phyloP scores from a whole-genome alignment of 805 yeast genomes.

The Nakazawaea populi region DNA sequence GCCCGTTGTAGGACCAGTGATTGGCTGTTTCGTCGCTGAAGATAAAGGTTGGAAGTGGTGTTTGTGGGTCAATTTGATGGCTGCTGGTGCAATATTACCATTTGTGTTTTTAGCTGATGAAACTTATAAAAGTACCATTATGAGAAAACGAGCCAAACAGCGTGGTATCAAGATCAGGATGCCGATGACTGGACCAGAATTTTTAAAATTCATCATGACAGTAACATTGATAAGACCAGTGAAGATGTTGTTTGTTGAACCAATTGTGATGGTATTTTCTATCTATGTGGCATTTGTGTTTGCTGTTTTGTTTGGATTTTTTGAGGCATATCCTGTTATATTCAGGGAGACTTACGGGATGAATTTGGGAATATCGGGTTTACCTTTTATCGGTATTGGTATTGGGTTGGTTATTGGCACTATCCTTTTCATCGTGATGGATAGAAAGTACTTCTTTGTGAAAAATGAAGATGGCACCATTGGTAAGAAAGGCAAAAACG shows the following conservation, averaged over 20 bases:
- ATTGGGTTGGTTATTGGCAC: conserved; percentile 59
- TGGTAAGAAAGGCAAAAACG: conserved; percentile 48
- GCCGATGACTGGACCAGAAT: conserved; percentile 25
- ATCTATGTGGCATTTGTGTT: conserved; percentile 69
- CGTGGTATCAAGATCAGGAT: conserved; percentile 47
- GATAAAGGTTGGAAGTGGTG: conserved; percentile 66
- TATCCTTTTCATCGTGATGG: conserved; percentile 40
- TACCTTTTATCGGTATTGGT: conserved; percentile 69
- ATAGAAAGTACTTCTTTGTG: conserved; percentile 44
- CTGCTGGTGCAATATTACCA: conserved; percentile 51
- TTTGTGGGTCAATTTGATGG: conserved; percentile 66
- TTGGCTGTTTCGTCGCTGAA: conserved; percentile 67
- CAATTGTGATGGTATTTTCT: conserved; percentile 66
- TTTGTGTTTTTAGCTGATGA: conserved; percentile 48
- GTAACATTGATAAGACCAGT: conserved; percentile 57
- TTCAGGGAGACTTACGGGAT: conserved; percentile 59
- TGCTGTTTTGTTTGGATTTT: conserved; percentile 74
- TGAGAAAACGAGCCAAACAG: conserved; percentile 52
- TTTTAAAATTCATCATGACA: conserved; percentile 38
- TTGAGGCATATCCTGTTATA: conserved; percentile 73
- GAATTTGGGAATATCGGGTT: conserved; percentile 57
- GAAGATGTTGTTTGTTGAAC: conserved; percentile 66
- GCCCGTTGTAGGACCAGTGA: conserved; percentile 71
- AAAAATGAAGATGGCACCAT: conserved; percentile 57
- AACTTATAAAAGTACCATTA: conserved; percentile 66